Conservation (phyloP, 2,329 filamentous ascomycete species). For the Microdochium trichocladiopsis region DNA sequence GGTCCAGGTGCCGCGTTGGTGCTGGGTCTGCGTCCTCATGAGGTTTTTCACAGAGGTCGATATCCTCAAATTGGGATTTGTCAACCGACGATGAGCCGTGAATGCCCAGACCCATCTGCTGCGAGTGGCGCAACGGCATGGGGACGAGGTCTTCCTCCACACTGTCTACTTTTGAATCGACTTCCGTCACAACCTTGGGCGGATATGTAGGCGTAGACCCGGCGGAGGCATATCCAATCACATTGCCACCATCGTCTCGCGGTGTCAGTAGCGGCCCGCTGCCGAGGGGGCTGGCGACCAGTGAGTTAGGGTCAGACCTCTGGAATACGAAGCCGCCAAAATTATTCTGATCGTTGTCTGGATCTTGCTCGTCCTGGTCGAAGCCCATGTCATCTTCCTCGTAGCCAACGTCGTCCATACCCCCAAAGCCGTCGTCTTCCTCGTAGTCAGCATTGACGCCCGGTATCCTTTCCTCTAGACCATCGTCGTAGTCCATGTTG, state of each 20-base stretch:
- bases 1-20: conserved; percentile 8
- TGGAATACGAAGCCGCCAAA: conserved; percentile 55
- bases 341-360: conserved; percentile 51
- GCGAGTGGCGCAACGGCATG: neutral
- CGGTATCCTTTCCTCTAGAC: conserved; percentile 60
- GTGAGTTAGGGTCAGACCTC: conserved; percentile 43
- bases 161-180: neutral
- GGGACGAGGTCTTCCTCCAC: neutral
- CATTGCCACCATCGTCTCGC: conserved; percentile 44
- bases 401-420: conserved; percentile 19
- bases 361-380: conserved; percentile 29
- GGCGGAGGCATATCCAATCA: conserved; percentile 50
- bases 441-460: conserved; percentile 42
- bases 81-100: neutral
- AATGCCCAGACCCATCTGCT: neutral
- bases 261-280: conserved; percentile 43
- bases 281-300: conserved; percentile 40
- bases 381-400: conserved; percentile 17
- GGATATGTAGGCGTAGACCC: neutral
- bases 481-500: conserved; percentile 58
- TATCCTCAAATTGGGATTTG: neutral
- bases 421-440: conserved; percentile 32
- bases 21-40: neutral
- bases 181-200: neutral
- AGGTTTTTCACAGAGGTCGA: neutral